phyloP scores from a whole-genome alignment of 371 early-diverging fungal species.

The Cokeromyces recurvatus region DNA sequence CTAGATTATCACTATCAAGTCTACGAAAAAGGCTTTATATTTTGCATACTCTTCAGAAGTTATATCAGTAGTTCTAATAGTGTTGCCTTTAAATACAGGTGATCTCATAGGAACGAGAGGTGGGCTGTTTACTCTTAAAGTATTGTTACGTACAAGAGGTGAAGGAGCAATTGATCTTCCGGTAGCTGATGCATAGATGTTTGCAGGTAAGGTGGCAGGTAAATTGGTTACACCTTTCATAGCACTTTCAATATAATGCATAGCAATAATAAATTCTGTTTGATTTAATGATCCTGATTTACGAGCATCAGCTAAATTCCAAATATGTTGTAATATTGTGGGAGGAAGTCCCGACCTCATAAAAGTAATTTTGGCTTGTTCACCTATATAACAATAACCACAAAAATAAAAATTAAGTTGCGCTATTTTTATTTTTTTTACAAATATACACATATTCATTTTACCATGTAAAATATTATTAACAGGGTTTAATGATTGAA shows the following conservation, averaged over 20 bases:
- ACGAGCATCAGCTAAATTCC: conserved; percentile 70
- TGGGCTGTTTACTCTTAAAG: conserved; percentile 12
- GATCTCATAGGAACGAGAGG: conserved; percentile 11
- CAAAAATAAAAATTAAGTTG: no score
- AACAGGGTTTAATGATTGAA: conserved; percentile 61
- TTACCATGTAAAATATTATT: conserved; percentile 62
- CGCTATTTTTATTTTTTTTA: conserved; percentile 17
- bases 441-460: conserved; percentile 4
- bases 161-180: conserved; percentile 33
- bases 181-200: conserved; percentile 55
- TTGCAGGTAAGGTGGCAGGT: conserved; percentile 56
- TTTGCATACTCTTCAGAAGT: conserved; percentile 25
- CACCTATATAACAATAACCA: conserved; percentile 19
- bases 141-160: conserved; percentile 22
- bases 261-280: conserved; percentile 76
- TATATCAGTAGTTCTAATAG: conserved; percentile 12
- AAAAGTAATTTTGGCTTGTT: conserved; percentile 46
- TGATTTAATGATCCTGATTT: conserved; percentile 62
- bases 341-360: conserved; percentile 47
- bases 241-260: conserved; percentile 71
- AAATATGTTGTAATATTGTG: conserved; percentile 45
- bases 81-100: conserved; percentile 13
- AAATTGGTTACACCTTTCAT: conserved; percentile 55
- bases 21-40: conserved; percentile 30
- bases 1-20: conserved; percentile 25